Evolutionary conservation across 169 alveolate genomes (phyloP).

Genomic region (Blepharisma undulans): DNA sequence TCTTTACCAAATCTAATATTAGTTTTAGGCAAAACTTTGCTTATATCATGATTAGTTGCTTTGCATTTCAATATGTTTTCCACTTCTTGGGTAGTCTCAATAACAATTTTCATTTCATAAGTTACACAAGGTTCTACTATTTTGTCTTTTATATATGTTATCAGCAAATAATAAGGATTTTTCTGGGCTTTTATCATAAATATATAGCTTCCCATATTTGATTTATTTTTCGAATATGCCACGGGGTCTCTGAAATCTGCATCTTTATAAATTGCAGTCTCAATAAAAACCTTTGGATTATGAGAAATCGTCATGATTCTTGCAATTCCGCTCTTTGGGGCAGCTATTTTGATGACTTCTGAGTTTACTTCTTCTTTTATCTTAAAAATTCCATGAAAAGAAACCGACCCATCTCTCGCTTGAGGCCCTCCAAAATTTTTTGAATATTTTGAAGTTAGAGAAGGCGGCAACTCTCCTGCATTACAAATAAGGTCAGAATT

Average conservation of each 20-base stretch:
- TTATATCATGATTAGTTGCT: no score
- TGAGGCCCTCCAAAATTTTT: constrained; percentile 11
- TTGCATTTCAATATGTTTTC: constrained; percentile 9
- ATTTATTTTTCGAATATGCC: not conserved
- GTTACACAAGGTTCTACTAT: not conserved
- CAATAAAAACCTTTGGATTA: not conserved
- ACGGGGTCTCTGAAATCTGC: not conserved
- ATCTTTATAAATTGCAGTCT: not conserved
- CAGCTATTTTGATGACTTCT: not conserved
- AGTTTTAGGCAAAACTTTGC: not conserved
- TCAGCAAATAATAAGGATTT: not conserved
- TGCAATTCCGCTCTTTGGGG: not conserved
- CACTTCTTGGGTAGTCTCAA: constrained; percentile 2
- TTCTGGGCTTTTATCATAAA: not conserved
- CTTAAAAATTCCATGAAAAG: constrained; percentile 24
- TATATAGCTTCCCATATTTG: not conserved
- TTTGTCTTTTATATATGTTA: not conserved
- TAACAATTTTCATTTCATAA: not conserved
- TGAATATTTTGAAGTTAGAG: not conserved
- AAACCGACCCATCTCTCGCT: constrained; percentile 3
- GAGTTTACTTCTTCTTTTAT: not conserved
- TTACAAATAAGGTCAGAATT: not conserved
- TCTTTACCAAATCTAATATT: not conserved
- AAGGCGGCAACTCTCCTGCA: not conserved
- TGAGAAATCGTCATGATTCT: constrained; percentile 13